phyloP scores from a whole-genome alignment of 106 monocot genomes.

The Platanthera guangdongensis region DNA sequence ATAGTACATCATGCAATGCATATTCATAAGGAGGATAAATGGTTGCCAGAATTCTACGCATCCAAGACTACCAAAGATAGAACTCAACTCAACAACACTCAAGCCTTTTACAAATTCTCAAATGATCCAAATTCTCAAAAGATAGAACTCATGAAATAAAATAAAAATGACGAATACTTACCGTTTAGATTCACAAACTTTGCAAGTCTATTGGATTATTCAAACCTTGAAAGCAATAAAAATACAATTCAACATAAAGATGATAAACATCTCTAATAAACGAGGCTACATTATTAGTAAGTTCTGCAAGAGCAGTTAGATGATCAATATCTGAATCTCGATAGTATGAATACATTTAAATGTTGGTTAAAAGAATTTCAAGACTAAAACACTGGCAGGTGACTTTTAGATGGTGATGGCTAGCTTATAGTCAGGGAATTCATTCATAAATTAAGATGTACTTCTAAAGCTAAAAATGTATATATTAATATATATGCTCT shows the following conservation, averaged over 20 bases:
- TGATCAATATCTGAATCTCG: no score
- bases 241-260: neutral
- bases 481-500: no score
- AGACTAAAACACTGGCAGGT: neutral
- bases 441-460: neutral
- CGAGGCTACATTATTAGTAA: neutral
- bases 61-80: neutral
- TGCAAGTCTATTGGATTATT: neutral
- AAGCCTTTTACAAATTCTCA: no score
- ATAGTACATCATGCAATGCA: neutral
- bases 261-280: neutral
- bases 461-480: no score
- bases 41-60: constrained; percentile 1
- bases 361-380: neutral
- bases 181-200: neutral
- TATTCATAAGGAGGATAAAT: neutral
- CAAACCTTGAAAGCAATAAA: neutral
- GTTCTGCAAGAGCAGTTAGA: neutral
- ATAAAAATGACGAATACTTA: neutral
- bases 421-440: neutral
- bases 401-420: neutral
- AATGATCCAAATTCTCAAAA: no score
- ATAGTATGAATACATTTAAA: neutral
- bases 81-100: no score
- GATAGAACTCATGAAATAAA: neutral